Conservation (phyloP, 129 eudicot genomes). For the Flaveria bidentis region DNA sequence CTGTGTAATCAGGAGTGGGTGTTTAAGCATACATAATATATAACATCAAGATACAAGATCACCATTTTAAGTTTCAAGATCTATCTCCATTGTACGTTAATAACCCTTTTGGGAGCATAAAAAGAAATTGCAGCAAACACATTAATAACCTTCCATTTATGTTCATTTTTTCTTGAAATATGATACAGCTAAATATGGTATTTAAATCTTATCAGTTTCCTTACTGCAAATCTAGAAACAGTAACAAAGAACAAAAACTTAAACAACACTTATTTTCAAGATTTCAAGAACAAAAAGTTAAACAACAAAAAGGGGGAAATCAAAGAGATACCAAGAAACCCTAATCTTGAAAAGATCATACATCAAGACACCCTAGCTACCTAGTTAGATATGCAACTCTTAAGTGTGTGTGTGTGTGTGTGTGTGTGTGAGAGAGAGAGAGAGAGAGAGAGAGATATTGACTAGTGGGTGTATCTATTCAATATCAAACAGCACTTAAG, state of each 20-base stretch:
- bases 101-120: conserved; percentile 4
- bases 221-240: conserved; percentile 24
- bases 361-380: neutral
- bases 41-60: neutral
- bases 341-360: conserved; percentile 29
- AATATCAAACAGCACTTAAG: neutral
- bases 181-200: neutral
- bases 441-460: conserved; percentile 10
- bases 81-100: neutral
- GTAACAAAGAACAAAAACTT: conserved; percentile 14
- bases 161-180: neutral
- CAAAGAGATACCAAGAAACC: conserved; percentile 18
- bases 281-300: conserved; percentile 5
- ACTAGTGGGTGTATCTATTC: neutral
- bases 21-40: no score
- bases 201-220: conserved; percentile 12
- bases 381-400: neutral
- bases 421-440: neutral
- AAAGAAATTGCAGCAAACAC: neutral
- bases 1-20: no score
- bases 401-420: neutral
- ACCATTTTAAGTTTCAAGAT: conserved; percentile 19
- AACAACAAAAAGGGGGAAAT: conserved; percentile 13
- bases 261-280: neutral
- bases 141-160: conserved; percentile 14